Base-by-base conservation (phyloP, 192 early-diverging fungal genomes). In the Phlyctochytrium arcticum region DNA sequence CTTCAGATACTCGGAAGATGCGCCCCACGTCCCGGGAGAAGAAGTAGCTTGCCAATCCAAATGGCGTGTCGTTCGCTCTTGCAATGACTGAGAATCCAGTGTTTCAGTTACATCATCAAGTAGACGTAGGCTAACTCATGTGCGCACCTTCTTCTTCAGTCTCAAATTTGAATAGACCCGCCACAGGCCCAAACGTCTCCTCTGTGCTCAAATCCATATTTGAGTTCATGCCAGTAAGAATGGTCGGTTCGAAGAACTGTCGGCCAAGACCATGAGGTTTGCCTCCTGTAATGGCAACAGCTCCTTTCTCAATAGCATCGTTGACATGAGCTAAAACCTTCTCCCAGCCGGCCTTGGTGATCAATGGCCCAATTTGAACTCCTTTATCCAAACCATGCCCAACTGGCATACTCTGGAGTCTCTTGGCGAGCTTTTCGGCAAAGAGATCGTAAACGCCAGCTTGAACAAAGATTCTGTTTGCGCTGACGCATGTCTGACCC, bases 131-230 rank as follows among this genome's bases (percentile, higher is more conserved):
- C 21, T 62, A 15, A 12, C 21, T 44, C 21, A 19, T 2, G 21
- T 19, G 21, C 50, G 8, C 31, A 54, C 58, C 74, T 63, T 80
- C 74, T 1, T 90, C 87, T 56, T 94, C 92, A 15, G 82, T 83
- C 0, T 83, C 61, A 68, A 97, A 97, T 15, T 60, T 75, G 70
- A 83, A 88, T 30, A 98, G 73, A 10, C 80, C 85, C 30, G 89
- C 90, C 26, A 97, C 80, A 6, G 95, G 94, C 6, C 95, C 95
- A 84, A 97, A 97, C 5, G 88, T 89, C 71, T 97, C 95, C 68
- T 93, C 90, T 19, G 65, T 74, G 27, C 83, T 68, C 49, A 95
- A 84, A 12, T 62, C 62, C 87, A 92, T 90, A 29, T 81, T 75
- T 32, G 81, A 75, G 6, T 75, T 79, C 68, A 91, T 85, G n/a